These are phyloP conservation scores for Chalciporus sphaerocephalus DNA, from an alignment of 768 basidiomycete species.

Conservation along the genomic window DNA sequence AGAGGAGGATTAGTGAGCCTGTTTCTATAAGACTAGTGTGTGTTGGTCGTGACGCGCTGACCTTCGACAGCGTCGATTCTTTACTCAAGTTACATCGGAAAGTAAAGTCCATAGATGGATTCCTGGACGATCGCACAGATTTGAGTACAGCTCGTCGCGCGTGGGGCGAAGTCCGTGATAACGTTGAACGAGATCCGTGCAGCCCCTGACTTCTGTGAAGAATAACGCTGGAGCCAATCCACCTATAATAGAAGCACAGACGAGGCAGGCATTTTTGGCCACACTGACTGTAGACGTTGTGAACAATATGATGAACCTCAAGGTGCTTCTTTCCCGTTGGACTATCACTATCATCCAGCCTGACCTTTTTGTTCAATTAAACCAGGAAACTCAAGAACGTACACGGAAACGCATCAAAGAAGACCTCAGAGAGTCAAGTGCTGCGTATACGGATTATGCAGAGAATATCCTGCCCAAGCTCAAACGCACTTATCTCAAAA, in stretches of 20 bases:
- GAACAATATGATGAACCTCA: constrained; percentile 59
- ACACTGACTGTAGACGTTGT: constrained; percentile 74
- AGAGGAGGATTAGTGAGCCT: constrained; percentile 76
- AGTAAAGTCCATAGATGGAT: constrained; percentile 63
- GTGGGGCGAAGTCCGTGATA: constrained; percentile 84
- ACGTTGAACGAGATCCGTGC: constrained; percentile 68
- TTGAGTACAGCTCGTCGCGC: constrained; percentile 61
- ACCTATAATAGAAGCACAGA: constrained; percentile 62
- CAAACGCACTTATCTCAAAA: constrained; percentile 75
- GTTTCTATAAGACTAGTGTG: not conserved
- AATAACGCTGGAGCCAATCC: constrained; percentile 3
- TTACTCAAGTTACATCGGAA: constrained; percentile 70
- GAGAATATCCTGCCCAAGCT: constrained; percentile 77
- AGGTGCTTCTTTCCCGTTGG: constrained; percentile 40
- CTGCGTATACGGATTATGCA: constrained; percentile 75
- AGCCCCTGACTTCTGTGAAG: not conserved
- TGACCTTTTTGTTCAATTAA: not conserved
- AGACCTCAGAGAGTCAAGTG: constrained; percentile 76
- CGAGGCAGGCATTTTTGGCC: constrained; percentile 71
- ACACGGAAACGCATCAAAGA: constrained; percentile 91
- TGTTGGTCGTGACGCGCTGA: constrained; percentile 3
- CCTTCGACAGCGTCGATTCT: constrained; percentile 58
- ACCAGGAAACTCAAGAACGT: constrained; percentile 83
- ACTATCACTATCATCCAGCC: not conserved
- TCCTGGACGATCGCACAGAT: constrained; percentile 68